A percentile compares a stretch with the other conserved stretches of the same genome.
phyloP scores from a whole-genome alignment of 345 rosid genomes.

The Eucalyptus curtisii region DNA sequence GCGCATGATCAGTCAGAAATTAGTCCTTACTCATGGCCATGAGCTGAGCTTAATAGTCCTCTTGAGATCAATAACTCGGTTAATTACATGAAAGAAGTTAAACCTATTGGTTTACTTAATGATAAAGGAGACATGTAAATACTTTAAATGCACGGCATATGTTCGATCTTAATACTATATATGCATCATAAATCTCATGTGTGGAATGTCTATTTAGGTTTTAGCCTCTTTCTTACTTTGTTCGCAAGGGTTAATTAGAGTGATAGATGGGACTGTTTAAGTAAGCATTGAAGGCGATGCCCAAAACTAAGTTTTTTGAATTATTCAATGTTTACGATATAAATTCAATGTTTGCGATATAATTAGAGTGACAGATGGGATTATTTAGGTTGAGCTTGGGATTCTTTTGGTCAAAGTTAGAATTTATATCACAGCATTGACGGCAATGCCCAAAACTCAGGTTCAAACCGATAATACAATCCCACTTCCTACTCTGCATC shows the following conservation, averaged over 20 bases:
- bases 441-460: neutral
- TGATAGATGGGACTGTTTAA: neutral
- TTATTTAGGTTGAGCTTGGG: neutral
- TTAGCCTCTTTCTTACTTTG: neutral
- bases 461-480: neutral
- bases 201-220: neutral
- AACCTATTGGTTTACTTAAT: neutral
- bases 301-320: no score
- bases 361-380: neutral
- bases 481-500: neutral
- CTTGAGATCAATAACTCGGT: neutral
- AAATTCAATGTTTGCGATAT: no score
- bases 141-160: neutral
- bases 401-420: neutral
- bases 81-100: neutral
- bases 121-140: neutral
- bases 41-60: neutral
- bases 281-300: neutral
- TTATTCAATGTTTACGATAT: no score
- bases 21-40: neutral
- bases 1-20: no score
- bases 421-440: neutral
- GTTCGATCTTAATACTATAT: neutral
- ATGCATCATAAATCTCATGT: neutral
- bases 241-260: neutral